Conservation (phyloP, 495 filamentous ascomycete genomes). For the Immersiella caudata region DNA sequence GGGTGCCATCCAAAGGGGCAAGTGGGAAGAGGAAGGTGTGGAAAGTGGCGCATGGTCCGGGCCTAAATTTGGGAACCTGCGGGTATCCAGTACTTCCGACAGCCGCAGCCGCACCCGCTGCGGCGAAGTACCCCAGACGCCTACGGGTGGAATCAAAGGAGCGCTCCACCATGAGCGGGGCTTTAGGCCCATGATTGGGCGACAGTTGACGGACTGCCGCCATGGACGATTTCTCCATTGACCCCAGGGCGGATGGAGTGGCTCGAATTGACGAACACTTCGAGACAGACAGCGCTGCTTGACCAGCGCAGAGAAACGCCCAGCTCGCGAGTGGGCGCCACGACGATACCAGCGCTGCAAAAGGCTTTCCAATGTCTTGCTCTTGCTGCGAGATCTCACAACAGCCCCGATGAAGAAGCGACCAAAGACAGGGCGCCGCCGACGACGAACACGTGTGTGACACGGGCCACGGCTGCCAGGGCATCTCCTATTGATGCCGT, state of each 20-base stretch:
- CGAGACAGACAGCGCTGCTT: neutral
- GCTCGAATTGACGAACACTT: neutral
- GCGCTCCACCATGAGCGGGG: slow-evolving; percentile 11
- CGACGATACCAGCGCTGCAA: neutral
- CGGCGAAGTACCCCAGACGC: slow-evolving; percentile 12
- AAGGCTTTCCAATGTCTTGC: neutral
- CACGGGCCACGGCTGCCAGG: slow-evolving; percentile 19
- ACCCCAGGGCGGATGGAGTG: slow-evolving; percentile 14
- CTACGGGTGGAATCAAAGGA: slow-evolving; percentile 23
- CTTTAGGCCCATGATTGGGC: slow-evolving; percentile 16
- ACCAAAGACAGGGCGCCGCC: neutral
- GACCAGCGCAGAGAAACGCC: neutral
- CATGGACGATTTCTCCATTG: slow-evolving; percentile 24
- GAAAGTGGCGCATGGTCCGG: slow-evolving; percentile 35
- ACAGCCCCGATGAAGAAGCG: slow-evolving; percentile 6
- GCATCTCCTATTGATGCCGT: slow-evolving; percentile 18
- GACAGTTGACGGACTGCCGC: slow-evolving; percentile 17
- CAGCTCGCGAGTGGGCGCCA: slow-evolving; percentile 2
- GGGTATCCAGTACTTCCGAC: slow-evolving; percentile 26
- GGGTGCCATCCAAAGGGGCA: slow-evolving; percentile 32
- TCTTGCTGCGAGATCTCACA: neutral
- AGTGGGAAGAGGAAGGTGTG: slow-evolving; percentile 23
- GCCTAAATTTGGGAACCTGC: slow-evolving; percentile 24
- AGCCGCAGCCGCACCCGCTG: neutral
- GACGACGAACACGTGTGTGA: slow-evolving; percentile 17